Evolutionary conservation across 1,284 basidiomycete genomes (phyloP), one percentile per base, ranked within the genome.

Genomic region (Anthracocystis walkeri): DNA sequence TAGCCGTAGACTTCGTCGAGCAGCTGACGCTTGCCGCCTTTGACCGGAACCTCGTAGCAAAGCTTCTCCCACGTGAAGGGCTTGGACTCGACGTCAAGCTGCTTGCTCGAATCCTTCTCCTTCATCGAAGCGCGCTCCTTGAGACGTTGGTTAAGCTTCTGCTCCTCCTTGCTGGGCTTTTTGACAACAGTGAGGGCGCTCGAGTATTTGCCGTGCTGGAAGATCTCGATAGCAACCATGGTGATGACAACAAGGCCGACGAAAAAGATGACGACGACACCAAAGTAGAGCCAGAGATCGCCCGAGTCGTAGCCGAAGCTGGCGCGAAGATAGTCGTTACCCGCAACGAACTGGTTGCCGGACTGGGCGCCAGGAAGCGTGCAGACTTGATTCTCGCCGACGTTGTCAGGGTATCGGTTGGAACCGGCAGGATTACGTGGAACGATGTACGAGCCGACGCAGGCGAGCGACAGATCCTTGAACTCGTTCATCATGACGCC

Each of bases 1-100:
- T 90, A 95, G 0, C 94, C 94, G 58, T 90, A 91, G 8, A 96
- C 89, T 25, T 93, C 89, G 79, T 94, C 89, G 62, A 95, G 87
- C 7, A 95, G 88, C 51, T 87, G 87, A 23, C 91, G 89, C 7
- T 87, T 87, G 58, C 89, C 84, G 7, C 89, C 90, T 6, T 87
- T 87, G 54, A 89, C 87, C 1, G 88, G 88, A 0, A 88, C 87
- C 58, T 70, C 52, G 67, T 70, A 89, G 66, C 84, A 84, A 61
- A 68, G 45, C 61, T 80, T 83, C 56, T 86, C 86, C 87, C 87
- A 88, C 21, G 87, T 88, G 75, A 88, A 73, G 4, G 68, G 62
- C 46, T 69, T 65, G 31, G 68, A 63, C 21, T 65, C 60, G 42
- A 77, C 74, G 23, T 72, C 66, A 48, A 77, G 61, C 44, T 65